phyloP scores from a whole-genome alignment of 805 yeast genomes.

The Trichomonascus vanleenenianus region DNA sequence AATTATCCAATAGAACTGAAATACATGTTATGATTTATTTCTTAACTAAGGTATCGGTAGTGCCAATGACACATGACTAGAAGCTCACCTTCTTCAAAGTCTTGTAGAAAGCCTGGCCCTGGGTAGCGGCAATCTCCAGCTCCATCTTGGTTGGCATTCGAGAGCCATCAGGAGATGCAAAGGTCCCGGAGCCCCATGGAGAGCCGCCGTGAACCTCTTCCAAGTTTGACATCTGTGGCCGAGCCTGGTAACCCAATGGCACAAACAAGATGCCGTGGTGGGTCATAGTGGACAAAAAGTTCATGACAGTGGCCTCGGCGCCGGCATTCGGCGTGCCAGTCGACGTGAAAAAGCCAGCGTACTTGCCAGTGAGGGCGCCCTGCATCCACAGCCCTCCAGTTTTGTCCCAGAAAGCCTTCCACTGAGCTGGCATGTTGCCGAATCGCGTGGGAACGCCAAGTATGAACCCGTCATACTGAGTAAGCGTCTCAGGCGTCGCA shows the following conservation, averaged over 20 bases:
- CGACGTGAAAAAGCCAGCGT: constrained; percentile 66
- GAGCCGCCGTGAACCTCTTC: constrained; percentile 76
- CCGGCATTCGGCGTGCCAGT: constrained; percentile 76
- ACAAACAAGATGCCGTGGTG: constrained; percentile 76
- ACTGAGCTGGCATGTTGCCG: constrained; percentile 71
- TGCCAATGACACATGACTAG: too few relatives aligned
- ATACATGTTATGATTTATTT: too few relatives aligned
- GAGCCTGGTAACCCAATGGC: constrained; percentile 65
- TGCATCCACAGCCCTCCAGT: constrained; percentile 72
- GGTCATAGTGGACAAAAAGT: constrained; percentile 47
- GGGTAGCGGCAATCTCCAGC: constrained; percentile 53
- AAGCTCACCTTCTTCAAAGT: constrained; percentile 26
- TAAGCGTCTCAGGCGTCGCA: constrained; percentile 49
- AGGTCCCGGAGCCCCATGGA: constrained; percentile 83
- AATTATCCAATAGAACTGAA: too few relatives aligned
- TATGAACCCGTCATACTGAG: constrained; percentile 61
- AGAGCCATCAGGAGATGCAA: constrained; percentile 70
- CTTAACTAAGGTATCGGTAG: too few relatives aligned
- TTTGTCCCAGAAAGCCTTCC: constrained; percentile 66
- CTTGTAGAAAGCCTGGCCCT: constrained; percentile 59
- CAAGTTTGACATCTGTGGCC: constrained; percentile 46
- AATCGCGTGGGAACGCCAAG: constrained; percentile 78
- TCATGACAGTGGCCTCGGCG: constrained; percentile 60
- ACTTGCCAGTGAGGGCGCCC: constrained; percentile 65
- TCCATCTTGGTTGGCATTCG: constrained; percentile 62